Evolutionary conservation across 176 grass and related monocot genomes (phyloP), one percentile per base, ranked within the genome.

Genomic region (Themeda triandra): DNA sequence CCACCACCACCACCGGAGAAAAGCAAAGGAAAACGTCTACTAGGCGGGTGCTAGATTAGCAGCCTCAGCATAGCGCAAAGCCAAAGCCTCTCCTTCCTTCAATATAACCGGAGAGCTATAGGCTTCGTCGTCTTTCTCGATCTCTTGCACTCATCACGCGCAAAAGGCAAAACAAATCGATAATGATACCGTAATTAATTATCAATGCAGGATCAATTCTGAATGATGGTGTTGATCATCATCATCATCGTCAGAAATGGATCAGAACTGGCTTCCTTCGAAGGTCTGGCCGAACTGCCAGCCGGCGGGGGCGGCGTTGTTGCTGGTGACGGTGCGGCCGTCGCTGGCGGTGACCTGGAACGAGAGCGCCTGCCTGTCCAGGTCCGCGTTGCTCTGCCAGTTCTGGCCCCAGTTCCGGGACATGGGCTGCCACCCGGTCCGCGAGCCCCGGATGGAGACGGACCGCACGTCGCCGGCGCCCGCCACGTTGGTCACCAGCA

Each of bases 371-470:
- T 92, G 90, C 3, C 86, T 13, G 83, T 92, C 90, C 1, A 92
- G 82, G 60, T 45, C 3, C 3, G 86, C 10, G 86, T 88, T 88
- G 86, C 86, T 92, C 90, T 92, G 90, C 90, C 90, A 92, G 86
- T 92, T 92, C 86, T 82, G 82, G 73, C 90, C 90, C 90, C 90
- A 92, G 82, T 92, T 92, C 2, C 90, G 85, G 1, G 85, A 92
- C 90, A 92, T 92, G 83, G 86, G 48, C 85, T 91, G 89, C 89
- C 89, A 91, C 4, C 85, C 89, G 0, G 76, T 64, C n/a, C 85
- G 85, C 1, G 90, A 73, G 19, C 90, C 86, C 71, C 77, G 81
- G 90, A 92, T 82, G 51, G 82, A 73, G 5, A 92, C 85, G 25
- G 85, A 82, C 0, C 29, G 58, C 24, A 82, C 86, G 77, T 82